Evolutionary conservation across 2,329 filamentous ascomycete species (phyloP), one percentile per base, ranked within the genome.

Genomic region (Corinectria fuckeliana): DNA sequence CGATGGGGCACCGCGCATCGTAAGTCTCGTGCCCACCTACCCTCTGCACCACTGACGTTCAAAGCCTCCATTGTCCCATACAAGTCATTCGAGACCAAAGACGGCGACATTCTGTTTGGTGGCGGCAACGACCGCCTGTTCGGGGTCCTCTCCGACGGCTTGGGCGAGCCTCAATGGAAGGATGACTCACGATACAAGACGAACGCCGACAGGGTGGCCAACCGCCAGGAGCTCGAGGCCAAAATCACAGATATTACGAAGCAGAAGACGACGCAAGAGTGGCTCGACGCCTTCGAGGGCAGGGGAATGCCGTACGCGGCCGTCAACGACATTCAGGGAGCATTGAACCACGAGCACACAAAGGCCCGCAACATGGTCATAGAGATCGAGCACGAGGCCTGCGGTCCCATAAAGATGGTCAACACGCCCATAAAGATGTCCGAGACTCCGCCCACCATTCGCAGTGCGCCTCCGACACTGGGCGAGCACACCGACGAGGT

Each of bases 1-100:
- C 85, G 95, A 64, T 98, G 95, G 94, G 95, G 95, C 6, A 99
- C 95, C 3, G 94, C 94, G 41, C 95, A 99, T 81, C 95, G 91
- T 92, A 80, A 78, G 79, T 77, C 5, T 28, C 20, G 9, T 9
- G 5, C 13, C 9, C n/a, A 11, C 51, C 26, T 4, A 26, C 32
- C 16, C 9, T n/a, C 1, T 7, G 1, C n/a, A 50, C 28, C 21
- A 3, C 58, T 65, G 34, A 66, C 36, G 18, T 5, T 9, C 2
- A 25, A 42, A 93, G 91, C 94, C n/a, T 96, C 92, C 0, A 98
- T 99, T 73, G 95, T 99, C 0, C 95, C 95, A 0, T 99, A 99
- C 75, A 89, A 90, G 69, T 92, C 92, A 0, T 99, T 91, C 75
- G 83, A 86, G 69, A 91, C 89, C 4, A 85, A 84, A 54, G 88